Conservation (phyloP, 1,139 yeast genomes). For the Suhomyces chickasaworum region DNA sequence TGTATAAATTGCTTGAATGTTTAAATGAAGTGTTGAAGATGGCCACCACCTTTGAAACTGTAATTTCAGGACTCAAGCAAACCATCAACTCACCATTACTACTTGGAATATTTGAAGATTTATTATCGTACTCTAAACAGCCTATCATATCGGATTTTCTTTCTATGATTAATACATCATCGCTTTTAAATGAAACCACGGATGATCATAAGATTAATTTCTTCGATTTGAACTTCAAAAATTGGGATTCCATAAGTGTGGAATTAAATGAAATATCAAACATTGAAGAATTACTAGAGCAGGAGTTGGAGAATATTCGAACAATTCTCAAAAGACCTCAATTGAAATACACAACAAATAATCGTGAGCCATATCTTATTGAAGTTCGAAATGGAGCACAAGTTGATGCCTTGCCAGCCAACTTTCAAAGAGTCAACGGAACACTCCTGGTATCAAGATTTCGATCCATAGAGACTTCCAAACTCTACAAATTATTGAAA, state of each 20-base stretch:
- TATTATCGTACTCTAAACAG: slow-evolving; percentile 20
- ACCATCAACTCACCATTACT: slow-evolving; percentile 30
- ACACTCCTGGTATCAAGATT: slow-evolving; percentile 74
- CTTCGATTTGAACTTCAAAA: slow-evolving; percentile 48
- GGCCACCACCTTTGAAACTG: slow-evolving; percentile 29
- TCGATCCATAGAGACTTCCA: slow-evolving; percentile 59
- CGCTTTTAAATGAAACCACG: slow-evolving; percentile 7
- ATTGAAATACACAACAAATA: slow-evolving; percentile 55
- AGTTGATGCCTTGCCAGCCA: slow-evolving; percentile 59
- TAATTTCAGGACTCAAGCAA: slow-evolving; percentile 15
- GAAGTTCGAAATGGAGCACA: slow-evolving; percentile 67
- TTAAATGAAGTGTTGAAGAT: slow-evolving; percentile 42
- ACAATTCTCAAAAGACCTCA: slow-evolving; percentile 56
- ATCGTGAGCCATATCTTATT: slow-evolving; percentile 68
- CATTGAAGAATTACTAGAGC: slow-evolving; percentile 47
- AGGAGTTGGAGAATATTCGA: slow-evolving; percentile 52
- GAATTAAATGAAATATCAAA: slow-evolving; percentile 46
- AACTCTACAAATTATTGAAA: slow-evolving; percentile 56
- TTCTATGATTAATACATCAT: slow-evolving; percentile 55
- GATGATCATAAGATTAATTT: slow-evolving; percentile 27
- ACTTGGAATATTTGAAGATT: slow-evolving; percentile 24
- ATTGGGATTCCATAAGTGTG: slow-evolving; percentile 42
- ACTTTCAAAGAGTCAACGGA: slow-evolving; percentile 76
- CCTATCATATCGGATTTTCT: slow-evolving; percentile 37
- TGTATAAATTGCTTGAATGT: slow-evolving; percentile 58